Evolutionary conservation across 2,329 filamentous ascomycete species (phyloP).

Genomic region (Pseudogymnoascus sp.): DNA sequence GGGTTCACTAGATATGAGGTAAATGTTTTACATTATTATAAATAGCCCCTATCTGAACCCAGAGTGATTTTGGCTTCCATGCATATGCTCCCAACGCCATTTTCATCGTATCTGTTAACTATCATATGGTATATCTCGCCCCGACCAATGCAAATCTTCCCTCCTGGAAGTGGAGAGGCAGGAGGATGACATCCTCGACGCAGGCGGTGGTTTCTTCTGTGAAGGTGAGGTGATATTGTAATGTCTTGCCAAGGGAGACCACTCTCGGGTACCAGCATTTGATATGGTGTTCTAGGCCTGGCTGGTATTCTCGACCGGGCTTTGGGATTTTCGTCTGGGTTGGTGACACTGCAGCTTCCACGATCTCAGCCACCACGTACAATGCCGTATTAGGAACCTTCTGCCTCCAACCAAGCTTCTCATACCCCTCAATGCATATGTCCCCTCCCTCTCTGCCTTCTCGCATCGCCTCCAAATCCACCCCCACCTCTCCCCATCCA

Average conservation of each 20-base stretch:
- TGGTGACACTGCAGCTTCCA: background rate
- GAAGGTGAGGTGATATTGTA: background rate
- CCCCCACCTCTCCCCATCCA: constrained; percentile 18
- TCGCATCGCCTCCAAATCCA: constrained; percentile 20
- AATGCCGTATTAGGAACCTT: background rate
- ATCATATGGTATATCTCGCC: background rate
- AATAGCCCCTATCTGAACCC: background rate
- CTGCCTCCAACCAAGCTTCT: background rate
- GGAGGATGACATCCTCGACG: background rate
- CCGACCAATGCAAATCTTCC: background rate
- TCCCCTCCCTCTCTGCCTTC: constrained; percentile 19
- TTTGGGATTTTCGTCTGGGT: background rate
- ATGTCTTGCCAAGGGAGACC: background rate
- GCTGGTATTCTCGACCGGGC: background rate
- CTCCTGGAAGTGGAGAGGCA: background rate
- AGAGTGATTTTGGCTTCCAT: background rate
- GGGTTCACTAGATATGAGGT: no score
- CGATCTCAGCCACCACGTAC: background rate
- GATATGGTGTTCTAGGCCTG: no score
- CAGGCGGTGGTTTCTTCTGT: background rate
- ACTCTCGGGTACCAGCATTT: background rate
- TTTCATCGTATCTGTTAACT: background rate
- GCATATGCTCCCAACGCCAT: background rate
- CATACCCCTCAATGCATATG: constrained; percentile 12
- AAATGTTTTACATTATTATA: constrained; percentile 1